Evolutionary conservation across 176 grass and related monocot genomes (phyloP), one percentile per base, ranked within the genome.

Genomic region (Elymus sibiricus): DNA sequence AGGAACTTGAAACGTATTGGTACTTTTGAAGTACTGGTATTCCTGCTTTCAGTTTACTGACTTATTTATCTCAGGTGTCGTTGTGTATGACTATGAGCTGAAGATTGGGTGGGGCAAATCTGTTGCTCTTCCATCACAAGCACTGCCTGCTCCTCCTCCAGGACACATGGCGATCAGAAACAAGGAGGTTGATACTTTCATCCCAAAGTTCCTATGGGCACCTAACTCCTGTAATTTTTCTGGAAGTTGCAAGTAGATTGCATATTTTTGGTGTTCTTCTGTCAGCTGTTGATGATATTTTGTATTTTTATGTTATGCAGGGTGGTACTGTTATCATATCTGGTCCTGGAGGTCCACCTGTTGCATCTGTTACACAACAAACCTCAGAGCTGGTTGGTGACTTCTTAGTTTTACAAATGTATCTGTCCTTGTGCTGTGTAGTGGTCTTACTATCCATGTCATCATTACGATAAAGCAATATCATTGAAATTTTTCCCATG

Each of bases 81-180:
- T 99, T 89, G 92, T 99, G 71, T 99, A 99, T 80, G 97, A 99
- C 83, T 95, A 96, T 91, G 97, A 99, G 70, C 88, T 99, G 79
- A 96, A 99, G 86, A 90, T 99, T 90, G 97, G 97, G 16, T 99
- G 94, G 97, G 97, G 97, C 35, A 99, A 99, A 84, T 99, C 94
- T 78, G 97, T 99, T 61, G 91, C 97, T 86, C 93, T 99, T 86
- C 97, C 97, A 21, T 93, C 97, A 80, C 97, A 99, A 68, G 97
- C 97, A 74, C 81, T 99, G 35, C 93, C 97, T 87, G 97, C 97
- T 84, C 97, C 97, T 76, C 97, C 97, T 32, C 97, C 97, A 75
- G 97, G 97, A 37, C 97, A 99, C 47, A 99, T 99, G 97, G 97
- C 97, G 24, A 99, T 99, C 29, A 95, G 97, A 92, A 94, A 91